A percentile compares a stretch with the other conserved stretches of the same genome.
phyloP scores from a whole-genome alignment of 1,284 basidiomycete species.

The Afroboletus lepidellus region DNA sequence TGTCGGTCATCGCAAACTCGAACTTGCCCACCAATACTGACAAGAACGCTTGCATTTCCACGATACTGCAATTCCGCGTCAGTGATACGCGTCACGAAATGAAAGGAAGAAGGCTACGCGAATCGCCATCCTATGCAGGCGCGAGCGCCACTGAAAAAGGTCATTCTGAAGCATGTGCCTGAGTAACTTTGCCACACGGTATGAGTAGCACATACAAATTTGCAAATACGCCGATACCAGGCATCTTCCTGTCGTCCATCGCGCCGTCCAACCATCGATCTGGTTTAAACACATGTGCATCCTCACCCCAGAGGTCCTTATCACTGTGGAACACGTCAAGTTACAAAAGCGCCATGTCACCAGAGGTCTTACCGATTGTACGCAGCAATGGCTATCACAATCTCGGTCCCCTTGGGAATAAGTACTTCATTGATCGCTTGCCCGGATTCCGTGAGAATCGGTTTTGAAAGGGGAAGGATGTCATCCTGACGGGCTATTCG shows the following conservation, averaged over 20 bases:
- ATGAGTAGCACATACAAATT: constrained; percentile 47
- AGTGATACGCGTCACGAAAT: not conserved
- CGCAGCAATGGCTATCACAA: constrained; percentile 34
- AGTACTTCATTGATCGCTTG: constrained; percentile 35
- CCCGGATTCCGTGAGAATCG: constrained; percentile 38
- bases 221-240: constrained; percentile 45
- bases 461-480: constrained; percentile 44
- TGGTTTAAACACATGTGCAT: constrained; percentile 49
- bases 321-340: too few species aligned
- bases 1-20: constrained; percentile 28
- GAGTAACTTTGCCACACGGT: not conserved
- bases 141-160: constrained; percentile 42
- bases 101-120: constrained; percentile 16
- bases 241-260: constrained; percentile 32
- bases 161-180: constrained; percentile 32
- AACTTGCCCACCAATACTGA: constrained; percentile 38
- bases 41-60: constrained; percentile 52
- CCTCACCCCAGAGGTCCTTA: constrained; percentile 48
- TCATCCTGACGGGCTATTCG: constrained; percentile 42
- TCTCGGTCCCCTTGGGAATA: constrained; percentile 36
- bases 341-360: too few species aligned
- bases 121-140: constrained; percentile 53
- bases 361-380: constrained; percentile 36
- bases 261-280: constrained; percentile 47
- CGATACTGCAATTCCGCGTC: constrained; percentile 29